These are phyloP conservation scores for Mrakia blollopis DNA, from an alignment of 768 basidiomycete genomes.

Conservation along the genomic window DNA sequence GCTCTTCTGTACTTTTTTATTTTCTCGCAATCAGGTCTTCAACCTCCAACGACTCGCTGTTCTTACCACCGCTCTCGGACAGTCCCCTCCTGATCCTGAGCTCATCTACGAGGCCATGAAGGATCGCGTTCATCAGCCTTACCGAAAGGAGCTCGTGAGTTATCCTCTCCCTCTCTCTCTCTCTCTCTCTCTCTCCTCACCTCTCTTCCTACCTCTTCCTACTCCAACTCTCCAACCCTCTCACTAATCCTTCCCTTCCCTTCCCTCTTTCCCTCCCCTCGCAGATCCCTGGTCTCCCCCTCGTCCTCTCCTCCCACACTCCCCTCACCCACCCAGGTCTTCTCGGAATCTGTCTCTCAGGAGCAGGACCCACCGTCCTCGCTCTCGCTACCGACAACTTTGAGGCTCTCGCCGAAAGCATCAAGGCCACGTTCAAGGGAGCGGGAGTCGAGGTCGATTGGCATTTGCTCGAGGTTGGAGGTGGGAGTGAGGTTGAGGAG, in stretches of 20 bases:
- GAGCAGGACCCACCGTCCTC: conserved; percentile 94
- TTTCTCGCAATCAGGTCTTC: conserved; percentile 64
- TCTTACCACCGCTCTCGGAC: conserved; percentile 84
- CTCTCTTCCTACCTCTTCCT: not conserved
- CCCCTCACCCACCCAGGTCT: conserved; percentile 87
- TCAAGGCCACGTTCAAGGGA: conserved; percentile 63
- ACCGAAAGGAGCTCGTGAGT: conserved; percentile 75
- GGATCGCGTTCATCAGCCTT: conserved; percentile 94
- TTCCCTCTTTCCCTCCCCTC: not conserved
- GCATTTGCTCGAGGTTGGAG: conserved; percentile 71
- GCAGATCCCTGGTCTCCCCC: conserved; percentile 91
- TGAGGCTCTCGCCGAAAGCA: conserved; percentile 77
- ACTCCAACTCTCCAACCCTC: not conserved
- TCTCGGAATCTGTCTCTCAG: conserved; percentile 93
- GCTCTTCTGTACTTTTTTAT: too few relatives aligned
- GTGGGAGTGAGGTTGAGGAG: conserved; percentile 45
- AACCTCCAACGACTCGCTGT: conserved; percentile 95
- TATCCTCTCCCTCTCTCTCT: not conserved
- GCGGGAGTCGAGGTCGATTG: conserved; percentile 80
- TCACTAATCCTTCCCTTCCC: not conserved
- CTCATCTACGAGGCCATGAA: conserved; percentile 99
- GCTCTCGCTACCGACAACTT: conserved; percentile 84
- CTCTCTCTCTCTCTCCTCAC: not conserved
- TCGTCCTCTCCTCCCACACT: conserved; percentile 83
- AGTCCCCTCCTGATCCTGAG: conserved; percentile 84